Conservation (phyloP, 139 green algal species). For the Klebsormidium nitens region DNA sequence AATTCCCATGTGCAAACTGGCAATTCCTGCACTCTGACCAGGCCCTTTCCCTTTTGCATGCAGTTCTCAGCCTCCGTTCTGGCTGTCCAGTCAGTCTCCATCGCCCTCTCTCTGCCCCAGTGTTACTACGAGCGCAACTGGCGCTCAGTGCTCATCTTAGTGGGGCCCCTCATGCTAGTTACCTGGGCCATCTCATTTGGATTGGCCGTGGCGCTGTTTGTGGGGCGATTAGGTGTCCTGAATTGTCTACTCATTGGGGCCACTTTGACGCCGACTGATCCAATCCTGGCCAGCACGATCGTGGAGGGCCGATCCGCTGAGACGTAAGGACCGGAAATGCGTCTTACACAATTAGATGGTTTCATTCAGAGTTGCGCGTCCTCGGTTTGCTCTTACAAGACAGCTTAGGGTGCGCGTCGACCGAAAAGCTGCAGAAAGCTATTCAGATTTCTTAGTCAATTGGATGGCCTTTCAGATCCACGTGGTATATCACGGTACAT, state of each 20-base stretch:
- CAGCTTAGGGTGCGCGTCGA: too few species aligned
- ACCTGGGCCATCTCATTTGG: slow-evolving; percentile 16
- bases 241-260: slow-evolving; percentile 19
- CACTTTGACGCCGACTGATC: slow-evolving; percentile 28
- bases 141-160: slow-evolving; percentile 13
- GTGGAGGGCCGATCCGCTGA: slow-evolving; percentile 25
- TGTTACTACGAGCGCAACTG: slow-evolving; percentile 21
- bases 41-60: background rate
- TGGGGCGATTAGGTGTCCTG: background rate
- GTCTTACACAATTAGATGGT: too few species aligned
- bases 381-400: too few species aligned
- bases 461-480: too few species aligned
- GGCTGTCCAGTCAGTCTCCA: slow-evolving; percentile 17
- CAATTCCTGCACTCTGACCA: background rate
- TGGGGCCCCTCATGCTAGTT: slow-evolving; percentile 12
- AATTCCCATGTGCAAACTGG: background rate
- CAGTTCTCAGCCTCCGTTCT: slow-evolving; percentile 16
- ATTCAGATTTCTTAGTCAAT: too few species aligned
- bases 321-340: too few species aligned
- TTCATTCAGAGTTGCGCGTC: too few species aligned
- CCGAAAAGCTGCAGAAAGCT: too few species aligned
- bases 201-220: slow-evolving; percentile 1
- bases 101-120: slow-evolving; percentile 3
- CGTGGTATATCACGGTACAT: too few species aligned
- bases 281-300: slow-evolving; percentile 18